These are phyloP conservation scores for Dendrobium officinale DNA, from an alignment of 106 monocot species.

Conservation along the genomic window DNA sequence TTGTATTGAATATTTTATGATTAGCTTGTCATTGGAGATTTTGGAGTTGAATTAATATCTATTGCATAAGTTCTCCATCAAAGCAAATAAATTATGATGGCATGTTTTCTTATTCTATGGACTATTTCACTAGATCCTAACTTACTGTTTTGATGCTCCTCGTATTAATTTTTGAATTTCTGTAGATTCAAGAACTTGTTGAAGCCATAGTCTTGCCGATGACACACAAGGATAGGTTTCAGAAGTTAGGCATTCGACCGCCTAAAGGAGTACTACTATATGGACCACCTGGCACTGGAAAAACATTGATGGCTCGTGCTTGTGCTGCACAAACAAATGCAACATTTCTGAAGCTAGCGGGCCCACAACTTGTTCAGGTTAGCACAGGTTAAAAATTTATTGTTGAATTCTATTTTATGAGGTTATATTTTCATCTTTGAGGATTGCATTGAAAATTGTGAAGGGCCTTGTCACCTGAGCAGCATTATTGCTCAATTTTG, in stretches of 20 bases:
- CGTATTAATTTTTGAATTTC: slow-evolving; percentile 4
- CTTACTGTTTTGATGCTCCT: not conserved
- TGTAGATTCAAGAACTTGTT: slow-evolving; percentile 96
- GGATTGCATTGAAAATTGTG: not conserved
- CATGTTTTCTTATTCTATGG: not conserved
- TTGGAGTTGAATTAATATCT: not conserved
- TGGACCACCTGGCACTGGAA: slow-evolving; percentile 94
- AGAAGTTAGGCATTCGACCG: slow-evolving; percentile 83
- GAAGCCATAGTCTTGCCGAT: slow-evolving; percentile 97
- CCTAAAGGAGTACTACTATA: slow-evolving; percentile 96
- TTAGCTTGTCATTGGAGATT: not conserved
- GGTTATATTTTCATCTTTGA: not conserved
- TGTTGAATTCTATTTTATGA: not conserved
- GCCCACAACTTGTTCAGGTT: slow-evolving; percentile 97
- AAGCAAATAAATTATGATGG: not conserved
- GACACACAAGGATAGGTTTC: slow-evolving; percentile 93
- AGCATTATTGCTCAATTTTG: not conserved
- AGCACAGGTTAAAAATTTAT: not conserved
- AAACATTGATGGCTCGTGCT: slow-evolving; percentile 96
- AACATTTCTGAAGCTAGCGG: slow-evolving; percentile 90
- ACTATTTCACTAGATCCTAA: not conserved
- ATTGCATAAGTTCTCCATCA: not conserved
- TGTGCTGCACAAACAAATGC: slow-evolving; percentile 99
- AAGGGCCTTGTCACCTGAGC: not conserved
- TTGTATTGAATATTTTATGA: not conserved